These are phyloP conservation scores for Lophiostoma macrostomum DNA, from an alignment of 495 filamentous ascomycete genomes.

Conservation along the genomic window DNA sequence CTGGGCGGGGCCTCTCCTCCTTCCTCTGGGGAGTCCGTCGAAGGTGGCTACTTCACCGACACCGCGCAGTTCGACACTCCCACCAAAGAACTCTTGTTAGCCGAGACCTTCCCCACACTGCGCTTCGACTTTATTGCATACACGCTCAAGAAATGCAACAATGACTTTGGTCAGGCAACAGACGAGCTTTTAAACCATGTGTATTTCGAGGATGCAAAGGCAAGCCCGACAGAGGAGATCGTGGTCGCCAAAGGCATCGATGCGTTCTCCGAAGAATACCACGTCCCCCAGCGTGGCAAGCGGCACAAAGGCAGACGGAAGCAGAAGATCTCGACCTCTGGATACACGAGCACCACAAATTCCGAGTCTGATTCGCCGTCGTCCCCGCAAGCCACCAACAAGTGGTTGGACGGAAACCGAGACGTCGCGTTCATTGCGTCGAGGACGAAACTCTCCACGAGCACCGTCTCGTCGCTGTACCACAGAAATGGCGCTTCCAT, in stretches of 20 bases:
- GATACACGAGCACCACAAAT: slow-evolving; percentile 9
- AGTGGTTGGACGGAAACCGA: slow-evolving; percentile 55
- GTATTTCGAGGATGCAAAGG: slow-evolving; percentile 61
- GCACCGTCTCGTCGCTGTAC: slow-evolving; percentile 58
- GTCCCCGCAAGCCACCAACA: slow-evolving; percentile 37
- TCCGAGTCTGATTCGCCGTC: slow-evolving; percentile 14
- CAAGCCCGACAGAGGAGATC: slow-evolving; percentile 42
- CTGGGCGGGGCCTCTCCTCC: slow-evolving; percentile 20
- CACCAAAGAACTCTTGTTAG: slow-evolving; percentile 51
- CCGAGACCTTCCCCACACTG: slow-evolving; percentile 67
- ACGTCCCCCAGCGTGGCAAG: slow-evolving; percentile 41
- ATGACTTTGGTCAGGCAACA: slow-evolving; percentile 64
- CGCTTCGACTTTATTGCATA: slow-evolving; percentile 60
- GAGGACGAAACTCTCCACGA: slow-evolving; percentile 48
- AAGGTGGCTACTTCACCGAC: slow-evolving; percentile 27
- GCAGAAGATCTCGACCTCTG: slow-evolving; percentile 15
- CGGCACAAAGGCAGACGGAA: slow-evolving; percentile 50
- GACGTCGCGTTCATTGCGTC: slow-evolving; percentile 60
- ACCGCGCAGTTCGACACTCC: slow-evolving; percentile 47
- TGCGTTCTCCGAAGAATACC: slow-evolving; percentile 60
- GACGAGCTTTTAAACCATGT: slow-evolving; percentile 77
- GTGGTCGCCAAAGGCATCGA: slow-evolving; percentile 69
- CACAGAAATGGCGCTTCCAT: slow-evolving; percentile 60
- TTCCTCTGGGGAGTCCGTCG: slow-evolving; percentile 15
- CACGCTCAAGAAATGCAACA: slow-evolving; percentile 60